These are phyloP conservation scores for Xylaria castorea DNA, from an alignment of 495 filamentous ascomycete genomes.

Conservation along the genomic window DNA sequence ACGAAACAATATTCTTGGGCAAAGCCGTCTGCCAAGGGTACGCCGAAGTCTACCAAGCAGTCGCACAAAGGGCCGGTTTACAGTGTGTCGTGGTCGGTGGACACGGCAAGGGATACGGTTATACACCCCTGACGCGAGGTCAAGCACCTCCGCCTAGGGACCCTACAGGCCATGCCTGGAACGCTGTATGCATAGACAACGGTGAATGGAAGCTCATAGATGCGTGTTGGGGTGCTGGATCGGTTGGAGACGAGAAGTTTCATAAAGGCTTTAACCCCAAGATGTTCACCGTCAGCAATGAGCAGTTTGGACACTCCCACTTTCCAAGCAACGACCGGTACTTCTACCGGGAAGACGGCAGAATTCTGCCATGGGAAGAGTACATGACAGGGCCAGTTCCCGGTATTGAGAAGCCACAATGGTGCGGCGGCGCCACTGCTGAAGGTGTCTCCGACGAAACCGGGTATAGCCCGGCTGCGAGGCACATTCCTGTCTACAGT, in stretches of 20 bases:
- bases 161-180: constrained; percentile 80
- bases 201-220: constrained; percentile 93
- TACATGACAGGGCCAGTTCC: constrained; percentile 64
- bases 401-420: constrained; percentile 57
- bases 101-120: constrained; percentile 88
- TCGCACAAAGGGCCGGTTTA: constrained; percentile 78
- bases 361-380: constrained; percentile 72
- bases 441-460: constrained; percentile 66
- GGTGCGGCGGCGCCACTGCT: constrained; percentile 56
- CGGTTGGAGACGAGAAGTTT: constrained; percentile 61
- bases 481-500: constrained; percentile 62
- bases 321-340: constrained; percentile 72
- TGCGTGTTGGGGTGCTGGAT: constrained; percentile 91
- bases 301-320: constrained; percentile 79
- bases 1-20: constrained; percentile 71
- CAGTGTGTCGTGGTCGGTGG: constrained; percentile 73
- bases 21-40: constrained; percentile 93
- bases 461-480: constrained; percentile 65
- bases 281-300: constrained; percentile 81
- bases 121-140: constrained; percentile 59
- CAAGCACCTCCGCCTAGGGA: constrained; percentile 63
- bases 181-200: constrained; percentile 83
- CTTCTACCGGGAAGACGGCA: constrained; percentile 67
- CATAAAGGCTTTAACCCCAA: constrained; percentile 69
- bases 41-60: constrained; percentile 76